Evolutionary conservation across 192 early-diverging fungal genomes (phyloP).

Genomic region (Paraglomus brasilianum): DNA sequence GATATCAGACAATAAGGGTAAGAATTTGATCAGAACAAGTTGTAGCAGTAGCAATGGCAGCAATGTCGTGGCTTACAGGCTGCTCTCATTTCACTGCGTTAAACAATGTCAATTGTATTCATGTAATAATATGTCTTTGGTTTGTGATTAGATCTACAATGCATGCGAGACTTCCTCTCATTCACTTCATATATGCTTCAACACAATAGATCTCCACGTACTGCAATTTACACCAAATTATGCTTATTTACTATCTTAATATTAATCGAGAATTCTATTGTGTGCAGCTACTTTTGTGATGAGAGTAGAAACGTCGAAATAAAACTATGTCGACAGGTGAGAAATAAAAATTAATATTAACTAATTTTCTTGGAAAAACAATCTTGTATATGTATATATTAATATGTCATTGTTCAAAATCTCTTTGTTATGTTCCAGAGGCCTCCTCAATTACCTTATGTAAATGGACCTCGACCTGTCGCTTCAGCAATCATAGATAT

Average conservation of each 20-base stretch:
- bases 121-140: too few relatives aligned
- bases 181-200: conserved; percentile 53
- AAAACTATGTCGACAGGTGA: conserved; percentile 43
- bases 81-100: too few relatives aligned
- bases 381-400: neutral
- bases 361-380: conserved; percentile 12
- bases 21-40: too few relatives aligned
- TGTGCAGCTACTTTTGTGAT: conserved; percentile 40
- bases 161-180: conserved; percentile 43
- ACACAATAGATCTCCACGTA: conserved; percentile 44
- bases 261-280: conserved; percentile 43
- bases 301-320: conserved; percentile 17
- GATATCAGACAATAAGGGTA: too few relatives aligned
- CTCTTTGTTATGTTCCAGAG: conserved; percentile 33
- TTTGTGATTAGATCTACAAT: neutral
- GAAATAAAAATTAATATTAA: neutral
- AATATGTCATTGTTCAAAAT: neutral
- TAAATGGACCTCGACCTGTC: conserved; percentile 40
- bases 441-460: conserved; percentile 45
- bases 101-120: too few relatives aligned
- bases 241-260: conserved; percentile 43
- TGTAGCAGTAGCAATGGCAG: neutral
- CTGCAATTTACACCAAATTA: conserved; percentile 48
- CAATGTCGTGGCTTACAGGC: neutral
- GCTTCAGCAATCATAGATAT: conserved; percentile 48